Evolutionary conservation across 169 alveolate genomes (phyloP).

Genomic region (Plasmodium vivax): DNA sequence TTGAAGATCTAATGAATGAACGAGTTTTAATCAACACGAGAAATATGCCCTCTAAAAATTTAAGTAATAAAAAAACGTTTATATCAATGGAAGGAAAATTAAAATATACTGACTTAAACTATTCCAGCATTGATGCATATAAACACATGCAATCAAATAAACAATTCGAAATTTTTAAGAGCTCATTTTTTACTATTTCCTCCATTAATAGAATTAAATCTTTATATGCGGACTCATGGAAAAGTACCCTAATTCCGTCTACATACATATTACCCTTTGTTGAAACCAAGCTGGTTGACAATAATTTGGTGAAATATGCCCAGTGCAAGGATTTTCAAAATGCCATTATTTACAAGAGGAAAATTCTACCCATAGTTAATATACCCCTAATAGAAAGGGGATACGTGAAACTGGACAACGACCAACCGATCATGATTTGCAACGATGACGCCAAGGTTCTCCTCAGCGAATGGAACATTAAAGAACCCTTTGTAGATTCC

Average conservation of each 20-base stretch:
- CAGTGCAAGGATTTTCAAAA: constrained; percentile 76
- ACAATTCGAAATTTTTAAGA: constrained; percentile 45
- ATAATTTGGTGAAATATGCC: constrained; percentile 76
- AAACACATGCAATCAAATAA: constrained; percentile 71
- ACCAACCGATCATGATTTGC: constrained; percentile 84
- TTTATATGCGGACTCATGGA: constrained; percentile 79
- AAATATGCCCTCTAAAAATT: constrained; percentile 30
- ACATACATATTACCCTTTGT: constrained; percentile 76
- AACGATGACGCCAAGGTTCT: constrained; percentile 82
- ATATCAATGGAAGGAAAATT: constrained; percentile 41
- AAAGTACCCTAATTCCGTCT: constrained; percentile 73
- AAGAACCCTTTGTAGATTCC: constrained; percentile 80
- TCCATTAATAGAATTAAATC: constrained; percentile 79
- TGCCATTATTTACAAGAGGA: constrained; percentile 58
- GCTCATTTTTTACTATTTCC: constrained; percentile 30
- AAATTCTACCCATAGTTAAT: constrained; percentile 82
- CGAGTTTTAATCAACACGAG: constrained; percentile 36
- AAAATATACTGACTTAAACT: constrained; percentile 44
- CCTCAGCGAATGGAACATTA: constrained; percentile 80
- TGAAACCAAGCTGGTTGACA: constrained; percentile 76
- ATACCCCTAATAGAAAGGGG: constrained; percentile 83
- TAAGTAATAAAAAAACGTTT: constrained; percentile 38
- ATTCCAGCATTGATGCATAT: constrained; percentile 67
- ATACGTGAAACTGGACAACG: constrained; percentile 73
- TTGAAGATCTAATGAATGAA: constrained; percentile 67